Evolutionary conservation across 1,284 basidiomycete genomes (phyloP), one percentile per base, ranked within the genome.

Genomic region (Tranzscheliella williamsii): DNA sequence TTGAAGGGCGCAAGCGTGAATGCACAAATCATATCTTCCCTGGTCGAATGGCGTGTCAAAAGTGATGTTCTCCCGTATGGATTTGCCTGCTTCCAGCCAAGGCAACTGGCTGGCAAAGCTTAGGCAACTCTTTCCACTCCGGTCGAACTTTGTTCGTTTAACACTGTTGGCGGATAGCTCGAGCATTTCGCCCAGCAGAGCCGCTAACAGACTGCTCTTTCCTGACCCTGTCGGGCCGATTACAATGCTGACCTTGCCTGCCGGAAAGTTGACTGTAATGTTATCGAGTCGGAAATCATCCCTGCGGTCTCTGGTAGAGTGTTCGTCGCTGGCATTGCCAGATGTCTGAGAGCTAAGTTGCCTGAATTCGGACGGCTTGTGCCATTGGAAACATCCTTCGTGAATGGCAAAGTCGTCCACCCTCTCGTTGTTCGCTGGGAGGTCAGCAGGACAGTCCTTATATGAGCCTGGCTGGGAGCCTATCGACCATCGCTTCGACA

Each of bases 391-490:
- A 17, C 9, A 16, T 8, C 32, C 32, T 8, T 33, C 17, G 8
- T 17, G 32, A 33, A 33, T 33, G 32, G 32, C 13, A 15, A 33
- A 17, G 48, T 83, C 78, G 34, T 88, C 82, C 0, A 85, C 86
- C 30, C 87, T 79, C 15, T 83, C 84, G 5, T 79, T 78, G 0
- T 67, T 32, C 1, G 48, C 34, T n/a, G 48, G 33, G 15, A 53
- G 49, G 2, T 75, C 65, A 69, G 36, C 40, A n/a, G n/a, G n/a
- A n/a, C n/a, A n/a, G 32, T 39, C 47, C 22, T 41, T 48, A 41
- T 85, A 87, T 0, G 86, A 85, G 83, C 80, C 3, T 4, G 24
- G 4, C 0, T 4, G 13, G 16, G 24, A 12, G 2, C 11, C 15
- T 4, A 36, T 3, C 6, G 31, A 4, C 4, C 17, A 30, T 36